Percentiles rank a stretch among this genome's conserved stretches.
Conservation (phyloP, 2,329 filamentous ascomycete genomes). For the Claviceps sp. region DNA sequence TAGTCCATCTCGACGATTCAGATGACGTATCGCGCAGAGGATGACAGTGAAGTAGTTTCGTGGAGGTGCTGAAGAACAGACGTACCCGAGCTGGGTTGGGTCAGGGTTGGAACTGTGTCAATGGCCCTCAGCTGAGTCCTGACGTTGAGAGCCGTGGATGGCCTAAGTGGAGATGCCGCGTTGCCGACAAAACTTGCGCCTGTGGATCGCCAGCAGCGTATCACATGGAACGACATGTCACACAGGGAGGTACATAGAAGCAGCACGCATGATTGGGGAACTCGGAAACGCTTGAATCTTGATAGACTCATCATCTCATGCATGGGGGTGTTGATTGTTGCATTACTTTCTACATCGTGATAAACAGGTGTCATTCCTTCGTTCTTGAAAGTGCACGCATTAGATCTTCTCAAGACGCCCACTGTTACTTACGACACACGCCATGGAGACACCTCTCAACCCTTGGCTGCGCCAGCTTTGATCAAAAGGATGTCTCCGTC, state of each 20-base stretch:
- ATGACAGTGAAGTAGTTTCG: neutral
- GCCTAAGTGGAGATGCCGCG: neutral
- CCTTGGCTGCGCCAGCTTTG: constrained; percentile 77
- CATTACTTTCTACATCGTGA: neutral
- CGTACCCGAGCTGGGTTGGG: neutral
- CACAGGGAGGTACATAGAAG: neutral
- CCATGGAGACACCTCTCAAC: constrained; percentile 20
- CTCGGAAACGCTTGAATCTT: too few relatives aligned
- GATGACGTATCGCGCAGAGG: neutral
- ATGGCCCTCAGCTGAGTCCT: neutral
- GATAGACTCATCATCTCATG: too few relatives aligned
- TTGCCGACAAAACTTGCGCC: neutral
- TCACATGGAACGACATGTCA: neutral
- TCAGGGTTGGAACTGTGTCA: neutral
- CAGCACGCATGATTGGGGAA: too few relatives aligned
- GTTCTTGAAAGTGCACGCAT: neutral
- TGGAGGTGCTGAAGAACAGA: neutral
- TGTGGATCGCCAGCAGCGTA: neutral
- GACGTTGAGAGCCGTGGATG: neutral
- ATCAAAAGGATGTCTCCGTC: constrained; percentile 76
- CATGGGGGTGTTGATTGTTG: neutral
- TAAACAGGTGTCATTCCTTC: neutral
- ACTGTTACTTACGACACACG: too few relatives aligned
- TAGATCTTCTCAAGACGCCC: neutral
- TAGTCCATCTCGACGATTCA: constrained; percentile 34